These are phyloP conservation scores for Chenopodium berlandieri DNA, from an alignment of 148 eudicot species.

Conservation along the genomic window DNA sequence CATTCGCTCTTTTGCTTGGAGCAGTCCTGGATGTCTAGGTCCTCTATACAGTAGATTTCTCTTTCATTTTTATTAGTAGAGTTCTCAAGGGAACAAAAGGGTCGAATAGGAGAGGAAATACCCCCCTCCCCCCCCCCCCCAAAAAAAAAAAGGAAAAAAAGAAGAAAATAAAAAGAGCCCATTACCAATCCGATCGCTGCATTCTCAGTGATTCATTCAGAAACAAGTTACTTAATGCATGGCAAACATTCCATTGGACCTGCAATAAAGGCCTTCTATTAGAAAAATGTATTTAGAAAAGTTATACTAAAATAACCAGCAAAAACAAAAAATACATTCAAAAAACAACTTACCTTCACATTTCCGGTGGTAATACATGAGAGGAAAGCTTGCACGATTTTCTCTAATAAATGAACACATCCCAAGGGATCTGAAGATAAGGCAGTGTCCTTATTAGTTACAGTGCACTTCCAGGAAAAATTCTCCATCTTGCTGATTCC, in stretches of 20 bases:
- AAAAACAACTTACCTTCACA: conserved; percentile 61
- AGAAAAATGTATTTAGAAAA: neutral
- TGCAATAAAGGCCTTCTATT: conserved; percentile 29
- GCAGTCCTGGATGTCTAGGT: neutral
- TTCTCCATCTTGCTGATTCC: conserved; percentile 19
- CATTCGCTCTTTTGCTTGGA: neutral
- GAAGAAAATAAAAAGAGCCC: conserved; percentile 1
- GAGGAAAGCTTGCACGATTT: conserved; percentile 86
- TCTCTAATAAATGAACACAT: conserved; percentile 47
- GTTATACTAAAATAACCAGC: neutral
- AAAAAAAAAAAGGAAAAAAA: neutral
- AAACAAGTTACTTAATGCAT: conserved; percentile 89
- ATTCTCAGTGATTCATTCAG: conserved; percentile 63
- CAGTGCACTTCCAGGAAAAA: conserved; percentile 20
- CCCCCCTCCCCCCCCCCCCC: too few relatives aligned
- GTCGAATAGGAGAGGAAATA: neutral
- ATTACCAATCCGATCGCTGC: conserved; percentile 76
- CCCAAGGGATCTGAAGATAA: conserved; percentile 20
- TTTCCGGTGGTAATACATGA: conserved; percentile 94
- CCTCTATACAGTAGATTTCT: neutral
- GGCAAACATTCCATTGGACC: conserved; percentile 99
- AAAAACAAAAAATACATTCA: neutral
- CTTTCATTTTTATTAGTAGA: neutral
- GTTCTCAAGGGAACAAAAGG: neutral
- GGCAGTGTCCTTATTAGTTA: conserved; percentile 11